Conservation (phyloP, 306 rosid genomes). For the Castanospermum australe region DNA sequence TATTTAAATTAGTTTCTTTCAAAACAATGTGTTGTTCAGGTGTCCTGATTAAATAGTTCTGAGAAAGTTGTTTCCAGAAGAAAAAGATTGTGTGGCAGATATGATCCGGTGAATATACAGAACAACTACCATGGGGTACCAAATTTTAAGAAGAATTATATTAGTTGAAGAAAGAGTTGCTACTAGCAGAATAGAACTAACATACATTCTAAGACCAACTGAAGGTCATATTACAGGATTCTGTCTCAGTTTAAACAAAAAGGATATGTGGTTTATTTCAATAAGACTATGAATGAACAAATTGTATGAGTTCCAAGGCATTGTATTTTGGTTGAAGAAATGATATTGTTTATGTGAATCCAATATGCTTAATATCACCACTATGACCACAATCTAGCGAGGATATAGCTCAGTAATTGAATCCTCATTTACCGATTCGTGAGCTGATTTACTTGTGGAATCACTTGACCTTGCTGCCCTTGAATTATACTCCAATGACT, state of each 20-base stretch:
- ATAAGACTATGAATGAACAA: neutral
- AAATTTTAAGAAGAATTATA: no score
- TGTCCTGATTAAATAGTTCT: no score
- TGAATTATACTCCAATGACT: neutral
- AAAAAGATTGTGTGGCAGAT: no score
- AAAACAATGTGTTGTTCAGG: no score
- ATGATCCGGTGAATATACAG: no score
- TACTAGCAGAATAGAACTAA: neutral
- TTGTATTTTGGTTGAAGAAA: neutral
- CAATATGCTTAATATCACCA: neutral
- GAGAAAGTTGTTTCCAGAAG: no score
- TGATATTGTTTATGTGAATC: neutral
- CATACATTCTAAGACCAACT: neutral
- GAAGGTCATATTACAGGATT: neutral
- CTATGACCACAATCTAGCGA: neutral
- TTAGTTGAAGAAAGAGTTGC: neutral
- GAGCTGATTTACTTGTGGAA: neutral
- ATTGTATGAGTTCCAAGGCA: neutral
- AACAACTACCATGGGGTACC: no score
- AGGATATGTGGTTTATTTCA: neutral
- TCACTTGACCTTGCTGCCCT: neutral
- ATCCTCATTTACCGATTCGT: neutral
- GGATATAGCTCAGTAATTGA: conserved; percentile 22
- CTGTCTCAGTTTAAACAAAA: neutral
- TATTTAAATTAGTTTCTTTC: no score